Percentiles rank a stretch among this genome's conserved stretches.
Evolutionary conservation across 768 basidiomycete genomes (phyloP).

Genomic region (Suillus clintonianus): DNA sequence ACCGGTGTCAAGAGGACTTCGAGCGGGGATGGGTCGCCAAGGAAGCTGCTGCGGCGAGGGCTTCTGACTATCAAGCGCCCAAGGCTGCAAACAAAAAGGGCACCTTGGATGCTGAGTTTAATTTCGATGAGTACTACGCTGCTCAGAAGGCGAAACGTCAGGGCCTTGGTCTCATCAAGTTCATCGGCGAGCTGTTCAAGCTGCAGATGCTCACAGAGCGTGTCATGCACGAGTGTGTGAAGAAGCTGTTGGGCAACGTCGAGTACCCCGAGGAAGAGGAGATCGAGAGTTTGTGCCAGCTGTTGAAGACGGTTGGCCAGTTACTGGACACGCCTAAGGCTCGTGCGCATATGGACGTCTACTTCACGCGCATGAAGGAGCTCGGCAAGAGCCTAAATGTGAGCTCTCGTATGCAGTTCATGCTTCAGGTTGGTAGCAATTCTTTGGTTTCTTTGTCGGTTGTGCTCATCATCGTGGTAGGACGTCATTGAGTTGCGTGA

Average conservation of each 20-base stretch:
- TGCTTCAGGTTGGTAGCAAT: constrained; percentile 78
- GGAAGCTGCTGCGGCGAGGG: constrained; percentile 83
- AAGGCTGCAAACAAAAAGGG: constrained; percentile 63
- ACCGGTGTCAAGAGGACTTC: constrained; percentile 97
- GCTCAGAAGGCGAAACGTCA: constrained; percentile 97
- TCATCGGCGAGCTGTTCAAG: constrained; percentile 98
- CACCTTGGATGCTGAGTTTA: constrained; percentile 64
- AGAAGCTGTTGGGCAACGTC: constrained; percentile 91
- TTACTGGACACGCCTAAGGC: constrained; percentile 82
- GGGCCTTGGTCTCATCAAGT: constrained; percentile 94
- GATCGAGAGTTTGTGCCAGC: constrained; percentile 93
- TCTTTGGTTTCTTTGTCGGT: constrained; percentile 1
- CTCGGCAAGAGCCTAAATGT: constrained; percentile 74
- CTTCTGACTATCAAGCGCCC: constrained; percentile 79
- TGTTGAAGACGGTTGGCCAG: constrained; percentile 85
- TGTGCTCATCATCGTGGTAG: constrained; percentile 40
- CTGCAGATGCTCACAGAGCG: constrained; percentile 97
- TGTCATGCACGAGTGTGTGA: constrained; percentile 98
- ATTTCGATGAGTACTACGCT: constrained; percentile 95
- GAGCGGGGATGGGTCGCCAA: constrained; percentile 93
- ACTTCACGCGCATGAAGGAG: constrained; percentile 89
- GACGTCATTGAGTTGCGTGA: constrained; percentile 89
- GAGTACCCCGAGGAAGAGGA: constrained; percentile 97
- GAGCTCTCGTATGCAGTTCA: constrained; percentile 88
- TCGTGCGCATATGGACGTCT: constrained; percentile 85